Evolutionary conservation across 2,329 filamentous ascomycete species (phyloP), one percentile per base, ranked within the genome.

Genomic region (Colletotrichum destructivum): DNA sequence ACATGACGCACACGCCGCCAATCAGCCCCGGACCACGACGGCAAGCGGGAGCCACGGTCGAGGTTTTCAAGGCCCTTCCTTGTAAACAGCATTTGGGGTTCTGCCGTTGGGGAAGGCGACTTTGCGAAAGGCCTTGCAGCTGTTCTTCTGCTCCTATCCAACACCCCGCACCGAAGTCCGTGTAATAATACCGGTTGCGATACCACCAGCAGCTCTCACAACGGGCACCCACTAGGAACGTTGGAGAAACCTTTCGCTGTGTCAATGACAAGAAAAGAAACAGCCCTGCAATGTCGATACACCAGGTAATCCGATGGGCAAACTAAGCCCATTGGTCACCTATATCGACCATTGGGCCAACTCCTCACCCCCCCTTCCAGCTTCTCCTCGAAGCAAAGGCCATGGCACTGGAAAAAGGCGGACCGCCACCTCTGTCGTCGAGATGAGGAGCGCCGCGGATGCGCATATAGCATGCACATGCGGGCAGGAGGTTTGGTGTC

Each of bases 1-100:
- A 49, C 40, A 46, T 56, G 35, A 57, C 67, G 70, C 70, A 71
- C 70, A 51, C 56, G 57, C 60, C 69, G 49, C 61, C 66, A 64
- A 59, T 38, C n/a, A 55, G 52, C 26, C 66, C 59, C 38, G 42
- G 40, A 13, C 23, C 31, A 23, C 31, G 47, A 60, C 18, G 51
- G 23, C 31, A 63, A 9, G 54, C 46, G 52, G 47, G 57, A 47
- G 38, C 46, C 31, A 57, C 18, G 38, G 46, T 26, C 26, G 40
- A 71, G 23, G 42, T 23, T 44, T 40, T 18, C 65, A 54, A 31
- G 65, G 65, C 47, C 13, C 11, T 44, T 31, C 66, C 65, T 62
- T 60, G 65, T 21, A 26, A 63, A 9, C 31, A 55, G 18, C 38
- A n/a, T 18, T 52, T 26, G 26, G 46, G 46, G 42, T 47, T 63